Conservation (phyloP, 116 monocot genomes). For the Dioscorea cayenensis region DNA sequence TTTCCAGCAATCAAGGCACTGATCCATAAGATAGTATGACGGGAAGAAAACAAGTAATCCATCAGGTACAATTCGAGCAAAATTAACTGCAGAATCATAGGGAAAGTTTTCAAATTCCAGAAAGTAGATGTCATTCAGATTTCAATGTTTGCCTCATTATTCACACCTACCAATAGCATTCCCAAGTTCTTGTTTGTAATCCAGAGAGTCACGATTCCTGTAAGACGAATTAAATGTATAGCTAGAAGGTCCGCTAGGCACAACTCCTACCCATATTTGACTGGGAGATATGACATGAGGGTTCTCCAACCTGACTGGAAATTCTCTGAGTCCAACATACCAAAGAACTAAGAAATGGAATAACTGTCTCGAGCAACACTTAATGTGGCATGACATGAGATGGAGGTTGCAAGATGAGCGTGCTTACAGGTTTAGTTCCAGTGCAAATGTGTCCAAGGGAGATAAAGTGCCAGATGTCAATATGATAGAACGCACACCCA, state of each 20-base stretch:
- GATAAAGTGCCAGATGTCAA: slow-evolving; percentile 92
- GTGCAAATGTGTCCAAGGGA: slow-evolving; percentile 79
- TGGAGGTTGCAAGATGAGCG: slow-evolving; percentile 1
- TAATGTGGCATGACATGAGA: neutral
- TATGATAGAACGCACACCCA: slow-evolving; percentile 77
- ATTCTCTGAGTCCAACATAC: slow-evolving; percentile 35
- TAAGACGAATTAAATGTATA: slow-evolving; percentile 83
- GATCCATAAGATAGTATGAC: slow-evolving; percentile 93
- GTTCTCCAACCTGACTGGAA: slow-evolving; percentile 91
- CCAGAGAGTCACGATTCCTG: slow-evolving; percentile 64
- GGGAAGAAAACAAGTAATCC: slow-evolving; percentile 95
- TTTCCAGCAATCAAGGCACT: slow-evolving; percentile 91
- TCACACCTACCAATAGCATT: slow-evolving; percentile 73
- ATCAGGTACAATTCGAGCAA: slow-evolving; percentile 91
- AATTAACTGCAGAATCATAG: slow-evolving; percentile 63
- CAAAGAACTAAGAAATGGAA: neutral
- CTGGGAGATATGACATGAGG: slow-evolving; percentile 80
- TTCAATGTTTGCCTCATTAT: neutral
- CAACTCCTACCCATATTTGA: slow-evolving; percentile 95
- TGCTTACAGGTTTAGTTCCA: slow-evolving; percentile 82
- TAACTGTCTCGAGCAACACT: neutral
- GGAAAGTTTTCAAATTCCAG: slow-evolving; percentile 3
- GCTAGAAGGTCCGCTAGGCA: slow-evolving; percentile 82
- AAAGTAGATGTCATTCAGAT: neutral
- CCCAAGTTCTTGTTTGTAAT: slow-evolving; percentile 94